A percentile compares a stretch with the other conserved stretches of the same genome.
Conservation (phyloP, 805 yeast species). For the Ogataea degrootiae region DNA sequence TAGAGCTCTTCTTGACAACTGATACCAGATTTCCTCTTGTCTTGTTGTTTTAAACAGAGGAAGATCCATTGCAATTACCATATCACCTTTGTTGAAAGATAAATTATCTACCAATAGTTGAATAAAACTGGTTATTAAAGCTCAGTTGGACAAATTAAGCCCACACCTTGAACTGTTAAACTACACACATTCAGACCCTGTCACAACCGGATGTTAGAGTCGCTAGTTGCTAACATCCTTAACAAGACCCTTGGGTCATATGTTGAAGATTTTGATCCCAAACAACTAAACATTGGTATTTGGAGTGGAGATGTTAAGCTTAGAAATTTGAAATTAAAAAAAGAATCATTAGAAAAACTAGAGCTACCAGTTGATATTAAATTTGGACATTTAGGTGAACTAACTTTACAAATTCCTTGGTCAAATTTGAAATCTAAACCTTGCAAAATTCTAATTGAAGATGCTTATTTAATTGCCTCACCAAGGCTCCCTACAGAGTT, state of each 20-base stretch:
- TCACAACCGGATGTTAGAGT: constrained; percentile 49
- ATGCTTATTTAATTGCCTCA: constrained; percentile 75
- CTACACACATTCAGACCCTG: background rate
- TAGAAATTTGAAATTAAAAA: constrained; percentile 69
- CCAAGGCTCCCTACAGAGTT: constrained; percentile 60
- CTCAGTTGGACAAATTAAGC: background rate
- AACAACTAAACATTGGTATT: constrained; percentile 90
- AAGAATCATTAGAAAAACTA: constrained; percentile 84
- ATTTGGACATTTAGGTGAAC: constrained; percentile 85
- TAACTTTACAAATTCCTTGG: constrained; percentile 95
- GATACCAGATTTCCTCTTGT: no score
- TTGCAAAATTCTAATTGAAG: constrained; percentile 80
- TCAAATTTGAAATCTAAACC: constrained; percentile 90
- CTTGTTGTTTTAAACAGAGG: no score
- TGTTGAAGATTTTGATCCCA: constrained; percentile 93
- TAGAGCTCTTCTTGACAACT: no score
- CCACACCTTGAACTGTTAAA: background rate
- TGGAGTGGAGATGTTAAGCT: constrained; percentile 97
- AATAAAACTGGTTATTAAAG: background rate
- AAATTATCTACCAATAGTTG: background rate
- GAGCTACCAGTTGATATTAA: constrained; percentile 82
- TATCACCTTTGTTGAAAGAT: no score
- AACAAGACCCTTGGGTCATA: constrained; percentile 65
- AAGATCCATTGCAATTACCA: no score
- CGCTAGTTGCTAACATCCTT: constrained; percentile 57